Percentiles rank a stretch among this genome's conserved stretches.
Conservation (phyloP, 495 filamentous ascomycete species). For the Penicillium samsonianum region DNA sequence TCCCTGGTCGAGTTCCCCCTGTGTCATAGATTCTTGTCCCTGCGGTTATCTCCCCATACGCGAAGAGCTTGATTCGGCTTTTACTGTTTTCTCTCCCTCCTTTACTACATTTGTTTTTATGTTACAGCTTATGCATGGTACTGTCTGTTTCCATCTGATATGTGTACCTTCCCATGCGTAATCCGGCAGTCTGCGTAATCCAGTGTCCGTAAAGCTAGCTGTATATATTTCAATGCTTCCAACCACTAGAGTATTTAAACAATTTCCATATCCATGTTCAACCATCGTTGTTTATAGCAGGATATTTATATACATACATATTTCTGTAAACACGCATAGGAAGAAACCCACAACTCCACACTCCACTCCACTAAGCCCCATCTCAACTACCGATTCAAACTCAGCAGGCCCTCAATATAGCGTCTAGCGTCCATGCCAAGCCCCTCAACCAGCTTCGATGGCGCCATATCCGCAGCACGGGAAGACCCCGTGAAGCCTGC, state of each 20-base stretch:
- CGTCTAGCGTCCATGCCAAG: constrained; percentile 83
- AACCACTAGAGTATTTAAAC: background rate
- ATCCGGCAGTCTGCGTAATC: background rate
- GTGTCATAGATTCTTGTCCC: constrained; percentile 39
- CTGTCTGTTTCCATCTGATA: constrained; percentile 19
- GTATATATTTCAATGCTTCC: background rate
- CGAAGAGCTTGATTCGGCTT: constrained; percentile 27
- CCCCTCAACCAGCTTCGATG: constrained; percentile 73
- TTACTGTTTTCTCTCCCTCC: constrained; percentile 26
- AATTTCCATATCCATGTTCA: background rate
- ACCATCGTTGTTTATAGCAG: background rate
- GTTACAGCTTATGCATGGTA: constrained; percentile 46
- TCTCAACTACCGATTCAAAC: constrained; percentile 60
- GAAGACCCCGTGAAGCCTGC: constrained; percentile 25
- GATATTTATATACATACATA: background rate
- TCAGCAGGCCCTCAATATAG: constrained; percentile 83
- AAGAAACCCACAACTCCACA: constrained; percentile 3
- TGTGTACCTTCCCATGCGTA: constrained; percentile 8
- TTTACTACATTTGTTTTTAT: constrained; percentile 25
- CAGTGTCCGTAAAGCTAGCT: background rate
- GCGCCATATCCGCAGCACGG: constrained; percentile 49
- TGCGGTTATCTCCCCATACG: constrained; percentile 29
- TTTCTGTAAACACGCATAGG: background rate
- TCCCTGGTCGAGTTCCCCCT: constrained; percentile 17
- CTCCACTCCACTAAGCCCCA: background rate